Base-by-base conservation (phyloP, 1,284 basidiomycete genomes). In the Tilletia indica region DNA sequence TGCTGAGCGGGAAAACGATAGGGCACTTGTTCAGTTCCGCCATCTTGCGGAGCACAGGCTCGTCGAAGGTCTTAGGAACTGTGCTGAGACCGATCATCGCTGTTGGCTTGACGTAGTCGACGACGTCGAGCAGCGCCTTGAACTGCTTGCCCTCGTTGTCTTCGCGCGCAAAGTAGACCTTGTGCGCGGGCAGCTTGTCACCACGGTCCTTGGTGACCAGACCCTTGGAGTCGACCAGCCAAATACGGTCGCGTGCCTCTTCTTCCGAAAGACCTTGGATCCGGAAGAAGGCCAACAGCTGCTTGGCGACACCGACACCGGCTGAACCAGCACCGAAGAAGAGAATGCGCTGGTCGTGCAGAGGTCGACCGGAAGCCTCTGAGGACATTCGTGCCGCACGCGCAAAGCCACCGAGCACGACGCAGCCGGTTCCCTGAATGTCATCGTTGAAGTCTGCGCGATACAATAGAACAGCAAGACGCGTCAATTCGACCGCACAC, bases 1-100 rank as follows among this genome's bases (percentile, higher is more conserved):
- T 98, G 47, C 92, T 94, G n/a, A 97, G 89, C 67, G 95, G 93
- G 88, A 97, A 97, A 85, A 97, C 90, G 87, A 97, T 95, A 36
- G 95, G 94, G 31, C 91, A 89, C 25, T 89, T 87, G 86, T 96
- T 97, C 77, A 92, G 87, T 67, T 89, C 87, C n/a, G 91, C 89
- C 93, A 98, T 95, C 12, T 89, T 87, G 78, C 89, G 87, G 74
- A 97, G 89, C 70, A 94, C 91, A 12, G 88, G 86, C 71, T 91
- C 87, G 73, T 87, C 89, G 86, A 97, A 97, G 0, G 93, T 92
- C 66, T 90, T 90, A 86, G 89, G 89, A 76, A 92, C 91, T 34
- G 94, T 97, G 25, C 92, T 94, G 45, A 97, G 89, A 70, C 95
- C 94, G 74, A 97, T 88, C 42, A 98, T 88, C 14, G 92, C 93